A percentile compares a stretch with the other conserved stretches of the same genome.
Conservation (phyloP, 345 rosid species). For the Citrus sp. region DNA sequence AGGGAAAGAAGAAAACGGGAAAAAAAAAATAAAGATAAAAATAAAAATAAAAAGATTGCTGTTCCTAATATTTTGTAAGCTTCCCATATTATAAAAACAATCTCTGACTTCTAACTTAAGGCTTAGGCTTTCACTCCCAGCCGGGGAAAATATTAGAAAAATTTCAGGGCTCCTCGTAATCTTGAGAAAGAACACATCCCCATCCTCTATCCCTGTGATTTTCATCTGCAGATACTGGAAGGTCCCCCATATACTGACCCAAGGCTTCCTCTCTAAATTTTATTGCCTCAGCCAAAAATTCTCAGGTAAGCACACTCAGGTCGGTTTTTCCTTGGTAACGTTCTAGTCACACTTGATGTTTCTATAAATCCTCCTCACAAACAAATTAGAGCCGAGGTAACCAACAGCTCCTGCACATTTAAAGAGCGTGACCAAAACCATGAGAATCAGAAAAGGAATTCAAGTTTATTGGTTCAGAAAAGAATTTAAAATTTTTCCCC, state of each 20-base stretch:
- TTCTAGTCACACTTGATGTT: conserved; percentile 92
- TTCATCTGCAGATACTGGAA: conserved; percentile 13
- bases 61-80: conserved; percentile 24
- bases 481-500: background rate
- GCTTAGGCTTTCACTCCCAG: conserved; percentile 42
- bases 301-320: conserved; percentile 26
- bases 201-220: conserved; percentile 28
- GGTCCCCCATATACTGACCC: conserved; percentile 14
- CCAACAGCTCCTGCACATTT: conserved; percentile 85
- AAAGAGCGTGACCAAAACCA: background rate
- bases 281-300: conserved; percentile 23
- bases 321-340: background rate
- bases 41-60: background rate
- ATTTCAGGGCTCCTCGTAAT: conserved; percentile 32
- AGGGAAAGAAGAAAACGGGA: background rate
- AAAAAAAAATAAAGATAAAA: too few species aligned
- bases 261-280: conserved; percentile 28
- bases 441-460: background rate
- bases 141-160: conserved; percentile 31
- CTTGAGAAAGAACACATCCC: conserved; percentile 31
- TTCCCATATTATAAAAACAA: conserved; percentile 38
- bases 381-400: conserved; percentile 83
- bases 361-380: conserved; percentile 94
- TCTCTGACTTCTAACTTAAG: conserved; percentile 46
- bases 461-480: too few species aligned